Percentiles rank a stretch among this genome's conserved stretches.
Conservation (phyloP, 164 flowering plant genomes). For the Piper betle region DNA sequence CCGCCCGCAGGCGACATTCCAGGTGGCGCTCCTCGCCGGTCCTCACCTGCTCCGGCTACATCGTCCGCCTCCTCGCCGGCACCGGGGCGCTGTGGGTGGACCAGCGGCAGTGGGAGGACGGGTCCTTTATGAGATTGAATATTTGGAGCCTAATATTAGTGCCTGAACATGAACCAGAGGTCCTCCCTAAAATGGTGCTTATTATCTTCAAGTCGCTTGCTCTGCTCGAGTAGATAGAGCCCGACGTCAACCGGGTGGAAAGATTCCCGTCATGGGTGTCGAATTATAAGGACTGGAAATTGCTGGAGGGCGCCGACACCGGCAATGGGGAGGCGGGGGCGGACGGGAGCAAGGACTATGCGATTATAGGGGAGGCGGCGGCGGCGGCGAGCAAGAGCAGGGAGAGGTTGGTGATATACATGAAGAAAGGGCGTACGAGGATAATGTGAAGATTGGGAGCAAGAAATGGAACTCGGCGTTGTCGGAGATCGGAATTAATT, state of each 20-base stretch:
- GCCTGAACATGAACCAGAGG: conserved; percentile 70
- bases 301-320: conserved; percentile 28
- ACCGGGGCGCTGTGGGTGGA: conserved; percentile 31
- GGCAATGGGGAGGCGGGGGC: conserved; percentile 16
- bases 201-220: conserved; percentile 61
- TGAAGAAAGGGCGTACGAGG: conserved; percentile 72
- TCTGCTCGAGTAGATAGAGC: conserved; percentile 17
- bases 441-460: conserved; percentile 59
- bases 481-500: conserved; percentile 56
- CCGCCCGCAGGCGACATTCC: conserved; percentile 14
- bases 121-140: too few species aligned
- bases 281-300: conserved; percentile 29
- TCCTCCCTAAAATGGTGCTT: conserved; percentile 57
- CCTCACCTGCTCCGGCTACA: conserved; percentile 25
- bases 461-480: conserved; percentile 61
- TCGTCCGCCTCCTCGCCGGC: conserved; percentile 41
- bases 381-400: conserved; percentile 43
- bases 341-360: conserved; percentile 65
- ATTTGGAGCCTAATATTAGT: too few species aligned
- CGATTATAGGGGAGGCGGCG: conserved; percentile 58
- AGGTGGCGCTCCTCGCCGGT: not conserved
- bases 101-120: conserved; percentile 30
- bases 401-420: conserved; percentile 61
- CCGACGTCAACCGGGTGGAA: not conserved
- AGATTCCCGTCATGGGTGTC: conserved; percentile 48